Evolutionary conservation across 208 protist species (phyloP), one percentile per base, ranked within the genome.

Genomic region (Angomonas deanei): DNA sequence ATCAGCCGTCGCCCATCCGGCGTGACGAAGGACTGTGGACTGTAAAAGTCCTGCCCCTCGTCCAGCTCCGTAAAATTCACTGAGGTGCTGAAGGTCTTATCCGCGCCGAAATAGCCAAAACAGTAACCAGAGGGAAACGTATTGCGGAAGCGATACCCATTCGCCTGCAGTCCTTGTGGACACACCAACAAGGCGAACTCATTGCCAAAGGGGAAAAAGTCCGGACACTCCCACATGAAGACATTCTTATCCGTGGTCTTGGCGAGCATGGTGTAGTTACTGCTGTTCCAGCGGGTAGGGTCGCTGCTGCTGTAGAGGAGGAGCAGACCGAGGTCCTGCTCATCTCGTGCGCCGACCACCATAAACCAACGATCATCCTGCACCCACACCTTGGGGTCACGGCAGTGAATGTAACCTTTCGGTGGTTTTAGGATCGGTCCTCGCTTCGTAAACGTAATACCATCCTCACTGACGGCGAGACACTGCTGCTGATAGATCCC

Each of bases 141-240:
- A 42, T 84, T 84, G 38, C 69, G 64, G 61, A 68, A 64, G 3
- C 30, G 31, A 54, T 79, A 71, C n/a, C 61, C 66, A 1, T 47
- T 38, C 13, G 47, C 5, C 10, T 54, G 46, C 63, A 71, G 57
- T 0, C 78, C 78, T 52, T 84, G 78, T 3, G 78, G 78, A 21
- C 62, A 84, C 60, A 66, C 76, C n/a, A 84, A 32, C 0, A 84
- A 34, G 17, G 68, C 59, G 11, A 27, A 11, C 6, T 64, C 48
- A 1, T 47, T 24, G 38, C 36, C 50, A 17, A 79, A 34, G 0
- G 60, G 32, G 63, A 82, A 82, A 23, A 74, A 70, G 60, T 78
- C 71, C 3, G 71, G 76, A 53, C 76, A 82, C 62, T 82, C 76
- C 72, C 76, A 82, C 76, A 82, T 82, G 53, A 82, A 82, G 15